phyloP scores from a whole-genome alignment of 1,284 basidiomycete genomes.

The Pseudozyma tsukubaensis region DNA sequence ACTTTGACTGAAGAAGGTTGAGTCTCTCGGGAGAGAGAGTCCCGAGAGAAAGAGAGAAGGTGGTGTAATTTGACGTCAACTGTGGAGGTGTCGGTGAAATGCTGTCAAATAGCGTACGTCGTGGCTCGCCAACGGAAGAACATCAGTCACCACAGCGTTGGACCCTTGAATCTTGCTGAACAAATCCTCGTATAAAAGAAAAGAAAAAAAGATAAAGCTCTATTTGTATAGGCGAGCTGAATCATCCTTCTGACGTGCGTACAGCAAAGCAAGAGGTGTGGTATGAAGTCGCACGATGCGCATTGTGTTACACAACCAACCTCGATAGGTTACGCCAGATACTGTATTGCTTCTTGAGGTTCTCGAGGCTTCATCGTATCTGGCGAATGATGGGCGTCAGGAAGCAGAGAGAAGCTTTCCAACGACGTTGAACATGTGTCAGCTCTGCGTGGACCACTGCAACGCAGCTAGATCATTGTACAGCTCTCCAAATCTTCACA shows the following conservation, averaged over 20 bases:
- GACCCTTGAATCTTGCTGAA: conserved; percentile 1
- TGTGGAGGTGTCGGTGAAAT: background rate
- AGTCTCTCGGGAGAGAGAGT: too few relatives aligned
- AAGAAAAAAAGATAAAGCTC: conserved; percentile 4
- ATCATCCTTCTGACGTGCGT: background rate
- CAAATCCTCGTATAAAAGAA: background rate
- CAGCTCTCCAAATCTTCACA: too few relatives aligned
- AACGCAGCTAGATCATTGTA: too few relatives aligned
- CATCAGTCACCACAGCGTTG: conserved; percentile 3
- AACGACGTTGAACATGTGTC: too few relatives aligned
- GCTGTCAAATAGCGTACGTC: background rate
- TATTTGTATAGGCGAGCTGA: background rate
- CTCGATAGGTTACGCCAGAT: background rate
- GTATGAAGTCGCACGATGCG: conserved; percentile 18
- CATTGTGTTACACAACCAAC: background rate
- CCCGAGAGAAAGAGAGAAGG: background rate
- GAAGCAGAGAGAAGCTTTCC: too few relatives aligned
- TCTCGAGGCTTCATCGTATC: too few relatives aligned
- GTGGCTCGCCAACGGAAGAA: conserved; percentile 2
- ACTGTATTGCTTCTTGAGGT: background rate
- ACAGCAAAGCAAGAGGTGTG: background rate
- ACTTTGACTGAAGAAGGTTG: too few relatives aligned
- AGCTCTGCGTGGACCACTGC: too few relatives aligned
- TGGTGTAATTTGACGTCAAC: conserved; percentile 8
- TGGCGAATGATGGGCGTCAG: too few relatives aligned